Evolutionary conservation across 192 early-diverging fungal genomes (phyloP), one percentile per base, ranked within the genome.

Genomic region (Radiomyces spectabilis): DNA sequence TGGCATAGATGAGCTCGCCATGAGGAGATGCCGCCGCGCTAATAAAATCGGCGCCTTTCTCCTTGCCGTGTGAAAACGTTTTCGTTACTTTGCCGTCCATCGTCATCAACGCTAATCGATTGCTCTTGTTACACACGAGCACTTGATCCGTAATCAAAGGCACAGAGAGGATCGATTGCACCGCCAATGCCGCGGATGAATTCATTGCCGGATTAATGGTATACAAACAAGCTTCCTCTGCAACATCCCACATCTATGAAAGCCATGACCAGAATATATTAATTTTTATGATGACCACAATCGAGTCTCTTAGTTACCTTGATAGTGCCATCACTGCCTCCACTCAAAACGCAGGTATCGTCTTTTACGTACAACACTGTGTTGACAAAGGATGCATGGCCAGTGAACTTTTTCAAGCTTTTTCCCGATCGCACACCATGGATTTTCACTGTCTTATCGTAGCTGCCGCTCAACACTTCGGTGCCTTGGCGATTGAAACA

Each of bases 401-500:
- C 96, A n/a, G 83, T 77, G 52, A 93, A 93, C 51, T 95, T 89
- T 46, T 92, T 88, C 4, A 97, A 63, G 53, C 82, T 79, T 41
- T 94, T 95, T 3, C 94, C 94, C 0, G 89, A 91, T 57, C 93
- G 91, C 9, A 95, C 63, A 7, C 91, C 91, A 59, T 95, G 92
- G 21, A 98, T 69, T 30, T 88, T 79, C 21, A 94, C 50, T 9
- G 83, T 83, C 22, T 75, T 66, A 61, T 95, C 94, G 58, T 89
- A 89, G 4, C 91, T 88, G 0, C 79, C 64, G 54, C 87, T 92
- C 3, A 97, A 70, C 1, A 99, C 62, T 55, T 94, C 84, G 5
- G 78, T 75, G 12, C 80, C 83, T 52, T 95, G 90, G 3, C 74
- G 70, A 31, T 76, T 87, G 51, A 99, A 92, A n/a, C 62, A 60